A percentile compares a stretch with the other conserved stretches of the same genome.
Evolutionary conservation across 176 grass and related monocot genomes (phyloP).

Genomic region (Rhynchospora pubera): DNA sequence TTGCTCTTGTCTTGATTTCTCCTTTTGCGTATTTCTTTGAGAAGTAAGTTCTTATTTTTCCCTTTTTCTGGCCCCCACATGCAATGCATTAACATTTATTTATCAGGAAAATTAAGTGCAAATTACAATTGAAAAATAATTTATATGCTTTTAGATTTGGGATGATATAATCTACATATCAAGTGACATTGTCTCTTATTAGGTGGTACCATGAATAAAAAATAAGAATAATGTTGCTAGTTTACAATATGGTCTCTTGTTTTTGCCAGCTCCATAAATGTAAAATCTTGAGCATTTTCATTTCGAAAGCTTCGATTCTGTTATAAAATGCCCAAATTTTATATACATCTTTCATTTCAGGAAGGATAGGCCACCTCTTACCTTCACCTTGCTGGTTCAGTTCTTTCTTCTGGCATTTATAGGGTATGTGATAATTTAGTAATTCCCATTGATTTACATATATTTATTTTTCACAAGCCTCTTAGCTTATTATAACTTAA

Average conservation of each 20-base stretch:
- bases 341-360: slow-evolving; percentile 28
- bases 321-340: not conserved
- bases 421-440: slow-evolving; percentile 40
- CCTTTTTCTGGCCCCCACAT: not conserved
- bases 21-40: slow-evolving; percentile 98
- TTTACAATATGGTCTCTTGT: not conserved
- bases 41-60: slow-evolving; percentile 40
- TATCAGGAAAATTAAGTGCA: not conserved
- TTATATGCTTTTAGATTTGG: not conserved
- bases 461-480: not conserved
- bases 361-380: slow-evolving; percentile 81
- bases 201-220: not conserved
- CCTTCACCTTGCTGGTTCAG: slow-evolving; percentile 70
- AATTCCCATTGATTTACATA: not conserved
- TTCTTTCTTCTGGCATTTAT: slow-evolving; percentile 78
- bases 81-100: not conserved
- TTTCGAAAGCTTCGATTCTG: not conserved
- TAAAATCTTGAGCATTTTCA: not conserved
- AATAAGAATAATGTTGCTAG: not conserved
- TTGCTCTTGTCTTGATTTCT: slow-evolving; percentile 71
- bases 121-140: not conserved
- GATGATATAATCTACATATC: not conserved
- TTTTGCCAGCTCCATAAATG: not conserved
- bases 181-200: not conserved
- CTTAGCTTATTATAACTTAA: not conserved